These are phyloP conservation scores for Trifolium repens DNA, from an alignment of 306 rosid genomes.

Conservation along the genomic window DNA sequence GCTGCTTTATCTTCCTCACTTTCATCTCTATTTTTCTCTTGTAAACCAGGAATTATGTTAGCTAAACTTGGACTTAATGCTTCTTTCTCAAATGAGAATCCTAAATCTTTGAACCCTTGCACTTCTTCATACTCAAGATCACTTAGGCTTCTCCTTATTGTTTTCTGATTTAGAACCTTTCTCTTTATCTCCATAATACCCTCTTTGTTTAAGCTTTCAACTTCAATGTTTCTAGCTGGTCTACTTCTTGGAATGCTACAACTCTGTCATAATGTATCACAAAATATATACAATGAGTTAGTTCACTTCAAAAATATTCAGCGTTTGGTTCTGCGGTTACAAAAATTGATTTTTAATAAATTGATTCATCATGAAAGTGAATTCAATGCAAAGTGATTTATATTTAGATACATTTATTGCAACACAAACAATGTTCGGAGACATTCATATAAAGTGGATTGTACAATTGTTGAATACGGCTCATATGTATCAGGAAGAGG, in stretches of 20 bases:
- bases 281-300: conserved; percentile 18
- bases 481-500: no score
- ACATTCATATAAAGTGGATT: no score
- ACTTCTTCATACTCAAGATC: conserved; percentile 85
- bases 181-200: conserved; percentile 59
- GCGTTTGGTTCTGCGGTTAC: no score
- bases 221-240: conserved; percentile 43
- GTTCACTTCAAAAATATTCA: no score
- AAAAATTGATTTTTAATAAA: no score
- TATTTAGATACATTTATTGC: no score
- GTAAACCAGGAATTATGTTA: conserved; percentile 83
- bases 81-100: conserved; percentile 83
- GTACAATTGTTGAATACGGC: no score
- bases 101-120: conserved; percentile 92
- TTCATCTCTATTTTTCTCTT: conserved; percentile 61
- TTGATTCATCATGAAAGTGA: no score
- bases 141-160: conserved; percentile 65
- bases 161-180: conserved; percentile 47
- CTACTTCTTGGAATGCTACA: conserved; percentile 58
- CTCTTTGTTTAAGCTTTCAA: conserved; percentile 45
- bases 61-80: conserved; percentile 62
- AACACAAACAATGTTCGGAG: no score
- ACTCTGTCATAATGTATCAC: conserved; percentile 43
- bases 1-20: conserved; percentile 49
- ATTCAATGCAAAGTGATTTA: no score